Conservation (phyloP, 2,329 filamentous ascomycete species). For the Stachybotrys chartarum region DNA sequence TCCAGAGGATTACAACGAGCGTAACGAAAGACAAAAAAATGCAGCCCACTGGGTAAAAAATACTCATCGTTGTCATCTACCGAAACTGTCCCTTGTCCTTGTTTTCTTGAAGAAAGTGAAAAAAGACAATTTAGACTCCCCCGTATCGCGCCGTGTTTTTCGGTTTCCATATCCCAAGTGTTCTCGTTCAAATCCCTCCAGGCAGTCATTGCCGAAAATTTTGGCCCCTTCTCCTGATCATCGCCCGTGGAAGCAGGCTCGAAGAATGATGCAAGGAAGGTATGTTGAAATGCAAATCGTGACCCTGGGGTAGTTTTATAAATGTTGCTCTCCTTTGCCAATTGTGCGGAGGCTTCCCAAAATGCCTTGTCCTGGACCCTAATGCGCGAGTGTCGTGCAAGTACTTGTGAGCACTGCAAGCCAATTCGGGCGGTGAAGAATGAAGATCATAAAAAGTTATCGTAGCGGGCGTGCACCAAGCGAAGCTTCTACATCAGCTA, state of each 20-base stretch:
- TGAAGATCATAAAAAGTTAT: conserved; percentile 15
- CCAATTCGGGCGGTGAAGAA: neutral
- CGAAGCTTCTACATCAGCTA: conserved; percentile 3
- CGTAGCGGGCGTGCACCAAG: conserved; percentile 24
- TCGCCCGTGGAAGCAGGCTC: neutral
- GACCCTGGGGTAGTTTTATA: conserved; percentile 25
- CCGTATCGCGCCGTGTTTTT: neutral
- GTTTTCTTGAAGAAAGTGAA: conserved; percentile 24
- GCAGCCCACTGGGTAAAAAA: neutral
- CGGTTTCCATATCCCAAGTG: conserved; percentile 9
- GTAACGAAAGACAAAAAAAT: conserved; percentile 35
- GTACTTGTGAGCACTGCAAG: neutral
- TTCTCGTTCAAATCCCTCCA: neutral
- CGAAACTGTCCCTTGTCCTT: conserved; percentile 7
- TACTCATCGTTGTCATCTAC: conserved; percentile 3
- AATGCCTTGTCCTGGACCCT: conserved; percentile 17
- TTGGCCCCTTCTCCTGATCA: neutral
- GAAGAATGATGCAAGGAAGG: conserved; percentile 1
- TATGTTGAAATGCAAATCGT: conserved; percentile 25
- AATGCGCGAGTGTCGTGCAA: conserved; percentile 11
- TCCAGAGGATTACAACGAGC: conserved; percentile 42
- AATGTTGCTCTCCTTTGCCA: conserved; percentile 23
- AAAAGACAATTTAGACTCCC: conserved; percentile 21
- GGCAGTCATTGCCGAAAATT: neutral
- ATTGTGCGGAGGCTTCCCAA: conserved; percentile 18